These are phyloP conservation scores for Sungouiella thailandica DNA, from an alignment of 805 yeast species.

Conservation along the genomic window DNA sequence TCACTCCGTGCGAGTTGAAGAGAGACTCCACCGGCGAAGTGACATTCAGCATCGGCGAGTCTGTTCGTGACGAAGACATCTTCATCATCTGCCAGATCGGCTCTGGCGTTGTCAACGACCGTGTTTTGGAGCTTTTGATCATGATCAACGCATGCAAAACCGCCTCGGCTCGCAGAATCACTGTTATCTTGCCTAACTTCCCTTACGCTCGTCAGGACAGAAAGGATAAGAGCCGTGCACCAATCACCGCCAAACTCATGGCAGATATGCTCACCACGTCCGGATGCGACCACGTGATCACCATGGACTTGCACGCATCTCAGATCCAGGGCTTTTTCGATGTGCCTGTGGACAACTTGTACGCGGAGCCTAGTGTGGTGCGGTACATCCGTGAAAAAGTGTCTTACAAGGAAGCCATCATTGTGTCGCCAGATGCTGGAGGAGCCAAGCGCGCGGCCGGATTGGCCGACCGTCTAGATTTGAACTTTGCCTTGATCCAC, in stretches of 20 bases:
- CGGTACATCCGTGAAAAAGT: slow-evolving; percentile 64
- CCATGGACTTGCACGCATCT: slow-evolving; percentile 86
- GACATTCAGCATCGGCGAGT: slow-evolving; percentile 71
- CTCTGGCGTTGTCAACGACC: slow-evolving; percentile 69
- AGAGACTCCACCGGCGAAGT: slow-evolving; percentile 72
- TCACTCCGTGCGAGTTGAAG: slow-evolving; percentile 59
- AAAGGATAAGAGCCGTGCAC: slow-evolving; percentile 81
- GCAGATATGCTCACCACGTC: slow-evolving; percentile 80
- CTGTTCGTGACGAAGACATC: slow-evolving; percentile 81
- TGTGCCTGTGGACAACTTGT: slow-evolving; percentile 78
- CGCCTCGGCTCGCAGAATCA: slow-evolving; percentile 77
- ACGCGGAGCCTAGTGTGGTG: slow-evolving; percentile 79
- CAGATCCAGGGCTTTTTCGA: slow-evolving; percentile 84
- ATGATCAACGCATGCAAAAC: slow-evolving; percentile 81
- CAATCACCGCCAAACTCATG: slow-evolving; percentile 79
- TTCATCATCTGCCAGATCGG: slow-evolving; percentile 78
- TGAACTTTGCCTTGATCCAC: slow-evolving; percentile 79
- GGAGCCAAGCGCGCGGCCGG: slow-evolving; percentile 90
- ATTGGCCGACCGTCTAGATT: slow-evolving; percentile 71
- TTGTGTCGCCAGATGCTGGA: slow-evolving; percentile 86
- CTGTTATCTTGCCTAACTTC: slow-evolving; percentile 78
- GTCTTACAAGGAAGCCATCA: slow-evolving; percentile 57
- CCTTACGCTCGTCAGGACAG: slow-evolving; percentile 89
- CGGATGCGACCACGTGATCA: slow-evolving; percentile 81
- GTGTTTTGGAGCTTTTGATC: slow-evolving; percentile 66